These are phyloP conservation scores for Spergularia bocconei DNA, from an alignment of 148 eudicot species.

Conservation along the genomic window DNA sequence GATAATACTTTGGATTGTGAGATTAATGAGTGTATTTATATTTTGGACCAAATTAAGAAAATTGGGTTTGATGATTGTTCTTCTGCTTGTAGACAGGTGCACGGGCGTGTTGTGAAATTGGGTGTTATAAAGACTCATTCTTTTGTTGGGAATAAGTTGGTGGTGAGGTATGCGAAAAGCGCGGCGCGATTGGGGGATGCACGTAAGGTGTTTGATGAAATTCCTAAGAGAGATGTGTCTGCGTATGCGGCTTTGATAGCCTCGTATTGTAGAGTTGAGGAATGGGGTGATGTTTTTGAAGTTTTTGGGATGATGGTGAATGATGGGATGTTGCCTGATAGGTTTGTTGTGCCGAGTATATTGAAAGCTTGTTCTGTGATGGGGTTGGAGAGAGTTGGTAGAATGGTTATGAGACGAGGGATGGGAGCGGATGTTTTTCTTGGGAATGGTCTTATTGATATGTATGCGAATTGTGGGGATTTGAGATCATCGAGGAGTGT, in stretches of 20 bases:
- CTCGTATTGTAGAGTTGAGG: conserved; percentile 34
- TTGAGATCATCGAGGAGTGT: conserved; percentile 42
- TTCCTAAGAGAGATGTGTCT: conserved; percentile 35
- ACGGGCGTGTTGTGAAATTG: conserved; percentile 39
- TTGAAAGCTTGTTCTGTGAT: conserved; percentile 49
- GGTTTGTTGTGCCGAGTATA: conserved; percentile 49
- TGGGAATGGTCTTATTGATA: conserved; percentile 53
- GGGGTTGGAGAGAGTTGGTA: conserved; percentile 32
- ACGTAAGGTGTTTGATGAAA: conserved; percentile 54
- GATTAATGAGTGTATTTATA: conserved; percentile 22
- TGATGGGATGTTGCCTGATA: conserved; percentile 51
- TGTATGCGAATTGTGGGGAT: conserved; percentile 57
- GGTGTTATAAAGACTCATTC: conserved; percentile 31
- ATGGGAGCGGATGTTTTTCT: conserved; percentile 43
- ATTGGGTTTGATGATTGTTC: conserved; percentile 5
- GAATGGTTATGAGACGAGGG: conserved; percentile 49
- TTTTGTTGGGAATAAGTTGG: conserved; percentile 42
- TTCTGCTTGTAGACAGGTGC: conserved; percentile 42
- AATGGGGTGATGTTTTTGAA: conserved; percentile 45
- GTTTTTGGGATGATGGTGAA: conserved; percentile 37
- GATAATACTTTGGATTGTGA: not conserved
- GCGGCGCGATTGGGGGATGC: conserved; percentile 46
- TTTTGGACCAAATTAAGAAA: conserved; percentile 13
- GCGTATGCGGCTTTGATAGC: conserved; percentile 50
- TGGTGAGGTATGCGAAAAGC: conserved; percentile 25